Evolutionary conservation across 2,329 filamentous ascomycete genomes (phyloP), one percentile per base, ranked within the genome.

Genomic region (Cercospora citrullina): DNA sequence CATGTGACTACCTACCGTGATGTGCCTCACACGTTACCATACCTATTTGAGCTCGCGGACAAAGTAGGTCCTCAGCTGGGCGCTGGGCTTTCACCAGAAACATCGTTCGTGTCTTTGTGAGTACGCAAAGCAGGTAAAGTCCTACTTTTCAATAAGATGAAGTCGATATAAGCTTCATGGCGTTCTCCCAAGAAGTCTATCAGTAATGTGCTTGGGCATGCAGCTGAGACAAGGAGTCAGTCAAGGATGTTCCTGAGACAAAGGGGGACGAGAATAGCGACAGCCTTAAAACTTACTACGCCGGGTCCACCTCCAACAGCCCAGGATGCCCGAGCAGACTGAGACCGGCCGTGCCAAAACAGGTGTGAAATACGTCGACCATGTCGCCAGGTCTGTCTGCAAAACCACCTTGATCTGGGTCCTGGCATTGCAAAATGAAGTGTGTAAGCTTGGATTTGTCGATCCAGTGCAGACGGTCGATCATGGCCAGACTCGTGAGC

Each of bases 301-400:
- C 87, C 33, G 95, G 92, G 79, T 99, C 92, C 63, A 99, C 90
- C 68, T 90, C 88, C 74, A 90, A 86, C 53, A 97, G 81, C 0
- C 89, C 92, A 6, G 91, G 88, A 75, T 91, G 92, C 10, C 89
- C 89, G 30, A 98, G 82, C 65, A 99, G 85, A 77, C 93, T 96
- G 72, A 99, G 81, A 2, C 95, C 95, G 21, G 94, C 91, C 71
- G 97, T 81, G 26, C 92, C 93, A 79, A 99, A 99, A 63, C 89
- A 83, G 0, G 95, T 98, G 77, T 99, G 95, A 83, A 96, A 99
- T 36, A 99, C 94, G 82, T 99, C 95, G 23, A 97, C 94, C 90
- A 94, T 93, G 76, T 99, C 90, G 28, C 92, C 94, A 9, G 95
- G 94, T 69, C 94, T 85, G 81, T 99, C 95, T 5, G 94, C 90